Base-by-base conservation (phyloP, 2,329 filamentous ascomycete species). In the Phialemoniopsis sp. region DNA sequence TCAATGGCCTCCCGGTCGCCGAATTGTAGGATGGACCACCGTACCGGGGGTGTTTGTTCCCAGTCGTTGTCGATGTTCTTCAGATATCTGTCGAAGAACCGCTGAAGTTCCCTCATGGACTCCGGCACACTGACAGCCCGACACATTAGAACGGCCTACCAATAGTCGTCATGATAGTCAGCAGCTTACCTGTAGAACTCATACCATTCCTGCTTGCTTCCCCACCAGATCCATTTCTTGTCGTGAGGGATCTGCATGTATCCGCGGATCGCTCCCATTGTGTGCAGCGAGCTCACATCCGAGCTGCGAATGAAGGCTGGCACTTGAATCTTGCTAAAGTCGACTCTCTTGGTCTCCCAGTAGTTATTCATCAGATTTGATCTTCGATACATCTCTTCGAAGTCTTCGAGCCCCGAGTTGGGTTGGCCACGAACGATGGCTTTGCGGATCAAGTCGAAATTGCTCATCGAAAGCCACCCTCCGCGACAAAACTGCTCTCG, bases 401-500 rank as follows among this genome's bases (percentile, higher is more conserved):
- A 58, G 40, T 68, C 63, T 43, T 71, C 66, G 5, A 68, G 49
- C 0, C 62, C 48, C 4, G 45, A 44, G n/a, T n/a, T n/a, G n/a
- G n/a, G n/a, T 13, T 38, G 52, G 21, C 53, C 57, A 29, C 58
- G 59, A 16, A 67, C 49, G 36, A 64, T 63, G 38, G 56, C 53
- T 13, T 59, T 55, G 12, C 58, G 56, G 38, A 67, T 66, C 13
- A 66, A 53, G 36, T 67, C 63, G 38, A 67, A 69, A 38, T 62
- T 63, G 37, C 54, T 62, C 54, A 63, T 63, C 18, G 52, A 56
- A 40, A 56, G 55, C 44, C 52, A 53, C 2, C 68, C 67, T 10
- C 69, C 68, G 7, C 68, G 60, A 28, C 55, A 57, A 44, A 70
- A 66, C 18, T 66, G 60, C 44, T 73, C 68, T 3, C 67, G 62